Evolutionary conservation across 1,139 yeast genomes (phyloP).

Genomic region (Protomyces gravidus): DNA sequence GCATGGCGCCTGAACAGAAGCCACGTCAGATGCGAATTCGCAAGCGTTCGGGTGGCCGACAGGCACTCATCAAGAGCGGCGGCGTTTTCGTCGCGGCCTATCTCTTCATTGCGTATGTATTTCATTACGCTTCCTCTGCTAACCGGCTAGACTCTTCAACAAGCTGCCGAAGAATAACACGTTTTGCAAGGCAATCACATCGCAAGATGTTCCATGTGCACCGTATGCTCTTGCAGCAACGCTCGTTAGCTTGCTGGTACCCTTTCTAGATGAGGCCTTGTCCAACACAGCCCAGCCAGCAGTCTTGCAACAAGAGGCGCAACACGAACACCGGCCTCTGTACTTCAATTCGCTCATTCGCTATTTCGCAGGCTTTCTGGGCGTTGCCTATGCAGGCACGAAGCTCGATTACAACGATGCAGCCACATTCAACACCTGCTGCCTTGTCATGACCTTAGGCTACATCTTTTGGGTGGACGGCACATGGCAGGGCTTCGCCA

Average conservation of each 20-base stretch:
- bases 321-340: neutral
- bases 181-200: slow-evolving; percentile 3
- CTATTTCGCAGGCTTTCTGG: slow-evolving; percentile 24
- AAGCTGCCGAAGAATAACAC: slow-evolving; percentile 14
- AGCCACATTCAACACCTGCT: slow-evolving; percentile 18
- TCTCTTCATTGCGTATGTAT: slow-evolving; percentile 6
- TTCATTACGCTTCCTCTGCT: neutral
- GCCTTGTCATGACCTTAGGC: slow-evolving; percentile 4
- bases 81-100: slow-evolving; percentile 2
- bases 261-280: slow-evolving; percentile 2
- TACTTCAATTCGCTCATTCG: slow-evolving; percentile 5
- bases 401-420: slow-evolving; percentile 20
- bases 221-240: slow-evolving; percentile 9
- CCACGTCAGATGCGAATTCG: neutral
- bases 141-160: slow-evolving; percentile 6
- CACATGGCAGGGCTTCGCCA: neutral
- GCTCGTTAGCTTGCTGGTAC: neutral
- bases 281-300: neutral
- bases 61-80: neutral
- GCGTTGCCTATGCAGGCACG: slow-evolving; percentile 20
- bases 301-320: neutral
- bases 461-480: neutral
- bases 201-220: neutral
- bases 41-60: no score
- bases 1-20: neutral